Percentiles rank a stretch among this genome's conserved stretches.
These are phyloP conservation scores for Alectoria sarmentosa DNA, from an alignment of 495 filamentous ascomycete genomes.

Conservation along the genomic window DNA sequence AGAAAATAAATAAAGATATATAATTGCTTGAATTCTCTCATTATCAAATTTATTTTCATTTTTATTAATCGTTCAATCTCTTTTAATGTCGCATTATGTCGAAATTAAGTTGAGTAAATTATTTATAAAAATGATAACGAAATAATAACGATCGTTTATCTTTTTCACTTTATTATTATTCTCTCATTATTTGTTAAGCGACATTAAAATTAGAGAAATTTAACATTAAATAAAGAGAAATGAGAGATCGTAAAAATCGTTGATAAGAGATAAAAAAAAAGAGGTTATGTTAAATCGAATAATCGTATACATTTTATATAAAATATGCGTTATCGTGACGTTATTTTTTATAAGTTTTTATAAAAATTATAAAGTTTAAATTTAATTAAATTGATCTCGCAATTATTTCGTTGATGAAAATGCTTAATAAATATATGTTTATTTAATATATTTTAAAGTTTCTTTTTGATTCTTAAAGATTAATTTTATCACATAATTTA, in stretches of 20 bases:
- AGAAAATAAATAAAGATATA: constrained; percentile 17
- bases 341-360: too few relatives aligned
- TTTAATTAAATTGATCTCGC: too few relatives aligned
- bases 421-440: too few relatives aligned
- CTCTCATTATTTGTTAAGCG: not conserved
- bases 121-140: constrained; percentile 1
- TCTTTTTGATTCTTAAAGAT: too few relatives aligned
- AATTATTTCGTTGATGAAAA: too few relatives aligned
- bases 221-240: not conserved
- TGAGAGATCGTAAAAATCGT: constrained; percentile 11
- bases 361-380: too few relatives aligned
- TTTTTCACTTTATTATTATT: not conserved
- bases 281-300: too few relatives aligned
- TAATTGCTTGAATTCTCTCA: constrained; percentile 5
- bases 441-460: too few relatives aligned
- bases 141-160: constrained; percentile 2
- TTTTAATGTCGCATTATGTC: not conserved
- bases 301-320: too few relatives aligned
- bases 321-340: too few relatives aligned
- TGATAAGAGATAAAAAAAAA: not conserved
- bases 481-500: too few relatives aligned
- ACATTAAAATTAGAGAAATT: not conserved
- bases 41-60: not conserved
- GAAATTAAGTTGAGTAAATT: not conserved
- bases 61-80: not conserved